phyloP scores from a whole-genome alignment of 1,139 yeast genomes.

The Taphrina deformans region DNA sequence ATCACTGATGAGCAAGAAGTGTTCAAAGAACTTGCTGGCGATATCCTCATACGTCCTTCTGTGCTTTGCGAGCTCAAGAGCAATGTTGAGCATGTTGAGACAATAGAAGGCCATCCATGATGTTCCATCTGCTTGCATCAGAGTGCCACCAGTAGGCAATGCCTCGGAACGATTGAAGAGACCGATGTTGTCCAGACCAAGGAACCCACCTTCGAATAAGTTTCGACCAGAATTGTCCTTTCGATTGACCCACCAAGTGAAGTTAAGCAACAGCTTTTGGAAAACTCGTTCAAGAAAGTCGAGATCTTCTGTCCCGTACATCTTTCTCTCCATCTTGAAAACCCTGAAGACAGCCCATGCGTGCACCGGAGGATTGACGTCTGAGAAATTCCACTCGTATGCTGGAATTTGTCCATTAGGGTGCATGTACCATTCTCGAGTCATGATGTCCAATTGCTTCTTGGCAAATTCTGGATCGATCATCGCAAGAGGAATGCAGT shows the following conservation, averaged over 20 bases:
- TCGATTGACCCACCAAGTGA: conserved; percentile 98
- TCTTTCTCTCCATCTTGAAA: conserved; percentile 82
- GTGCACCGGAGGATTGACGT: conserved; percentile 96
- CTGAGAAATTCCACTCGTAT: conserved; percentile 94
- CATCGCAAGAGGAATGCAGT: conserved; percentile 91
- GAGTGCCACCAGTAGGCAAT: conserved; percentile 85
- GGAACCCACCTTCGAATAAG: conserved; percentile 91
- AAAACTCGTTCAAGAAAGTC: conserved; percentile 87
- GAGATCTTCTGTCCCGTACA: conserved; percentile 79
- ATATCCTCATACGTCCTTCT: conserved; percentile 89
- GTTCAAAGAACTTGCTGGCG: conserved; percentile 94
- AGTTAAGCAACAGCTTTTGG: conserved; percentile 83
- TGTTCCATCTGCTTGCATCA: conserved; percentile 95
- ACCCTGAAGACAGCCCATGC: conserved; percentile 96
- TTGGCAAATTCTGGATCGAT: conserved; percentile 93
- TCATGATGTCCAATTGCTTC: conserved; percentile 78
- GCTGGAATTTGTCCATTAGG: conserved; percentile 99
- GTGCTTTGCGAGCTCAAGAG: conserved; percentile 83
- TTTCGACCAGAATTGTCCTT: conserved; percentile 87
- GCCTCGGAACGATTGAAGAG: conserved; percentile 93
- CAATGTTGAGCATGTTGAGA: conserved; percentile 88
- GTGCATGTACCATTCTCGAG: conserved; percentile 98
- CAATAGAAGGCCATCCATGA: conserved; percentile 98
- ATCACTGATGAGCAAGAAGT: conserved; percentile 86
- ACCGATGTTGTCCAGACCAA: conserved; percentile 93